Evolutionary conservation across 2,329 filamentous ascomycete genomes (phyloP).

Genomic region (Chaetomiaceae sp.): DNA sequence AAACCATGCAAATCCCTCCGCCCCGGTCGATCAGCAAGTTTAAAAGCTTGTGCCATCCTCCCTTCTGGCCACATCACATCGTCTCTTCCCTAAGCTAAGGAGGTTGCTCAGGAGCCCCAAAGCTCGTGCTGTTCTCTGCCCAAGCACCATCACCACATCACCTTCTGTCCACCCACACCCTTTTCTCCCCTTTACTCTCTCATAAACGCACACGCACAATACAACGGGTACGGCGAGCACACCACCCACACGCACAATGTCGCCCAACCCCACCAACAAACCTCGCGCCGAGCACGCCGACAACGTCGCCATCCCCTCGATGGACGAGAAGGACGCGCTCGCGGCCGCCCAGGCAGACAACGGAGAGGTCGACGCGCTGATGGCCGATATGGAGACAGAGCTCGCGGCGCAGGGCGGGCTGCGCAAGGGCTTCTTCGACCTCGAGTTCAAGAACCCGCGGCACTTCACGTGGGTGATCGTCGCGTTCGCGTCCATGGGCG

Average conservation of each 20-base stretch:
- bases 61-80: background rate
- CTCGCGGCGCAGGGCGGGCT: slow-evolving; percentile 3
- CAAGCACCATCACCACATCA: too few relatives aligned
- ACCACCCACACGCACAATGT: background rate
- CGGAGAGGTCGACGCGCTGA: slow-evolving; percentile 7
- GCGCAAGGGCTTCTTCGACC: slow-evolving; percentile 5
- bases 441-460: slow-evolving; percentile 6
- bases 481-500: slow-evolving; percentile 10
- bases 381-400: slow-evolving; percentile 4
- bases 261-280: background rate
- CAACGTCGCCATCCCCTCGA: background rate
- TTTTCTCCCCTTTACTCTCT: background rate
- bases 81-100: too few relatives aligned
- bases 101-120: too few relatives aligned
- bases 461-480: slow-evolving; percentile 12
- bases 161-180: too few relatives aligned
- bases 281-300: background rate
- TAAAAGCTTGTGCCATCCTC: background rate
- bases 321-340: slow-evolving; percentile 1
- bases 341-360: background rate
- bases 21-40: background rate
- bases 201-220: too few relatives aligned
- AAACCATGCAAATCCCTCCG: background rate
- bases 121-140: too few relatives aligned
- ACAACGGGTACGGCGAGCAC: background rate